Percentiles rank a stretch among this genome's conserved stretches.
Conservation (phyloP, 2,329 filamentous ascomycete species). For the Lasiodiplodia sp. region DNA sequence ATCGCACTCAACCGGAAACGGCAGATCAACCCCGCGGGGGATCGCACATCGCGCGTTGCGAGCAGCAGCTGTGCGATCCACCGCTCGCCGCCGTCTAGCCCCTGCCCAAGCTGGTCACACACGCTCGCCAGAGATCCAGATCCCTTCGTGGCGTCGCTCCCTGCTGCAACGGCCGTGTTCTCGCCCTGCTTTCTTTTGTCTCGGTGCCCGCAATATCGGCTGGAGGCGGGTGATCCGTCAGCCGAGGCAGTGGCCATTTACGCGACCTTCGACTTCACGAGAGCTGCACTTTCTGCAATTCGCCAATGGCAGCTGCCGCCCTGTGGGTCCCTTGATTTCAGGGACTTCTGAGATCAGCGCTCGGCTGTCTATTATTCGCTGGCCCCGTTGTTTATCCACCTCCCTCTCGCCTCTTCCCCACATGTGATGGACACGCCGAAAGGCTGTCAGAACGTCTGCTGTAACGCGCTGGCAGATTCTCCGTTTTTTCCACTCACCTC, state of each 20-base stretch:
- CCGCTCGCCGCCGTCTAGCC: constrained; percentile 5
- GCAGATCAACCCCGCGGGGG: constrained; percentile 21
- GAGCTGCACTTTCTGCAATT: constrained; percentile 7
- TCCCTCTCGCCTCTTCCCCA: background rate
- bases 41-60: background rate
- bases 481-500: background rate
- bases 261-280: background rate
- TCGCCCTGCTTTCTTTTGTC: constrained; percentile 22
- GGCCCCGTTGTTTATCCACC: background rate
- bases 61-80: constrained; percentile 1
- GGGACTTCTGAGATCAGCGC: constrained; percentile 11
- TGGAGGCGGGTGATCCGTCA: background rate
- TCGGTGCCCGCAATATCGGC: background rate
- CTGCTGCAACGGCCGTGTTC: constrained; percentile 2
- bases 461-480: background rate
- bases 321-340: constrained; percentile 18
- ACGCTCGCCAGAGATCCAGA: background rate
- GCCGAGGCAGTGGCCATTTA: background rate
- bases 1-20: constrained; percentile 13
- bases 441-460: background rate
- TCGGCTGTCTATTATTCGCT: constrained; percentile 4
- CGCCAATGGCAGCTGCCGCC: constrained; percentile 10
- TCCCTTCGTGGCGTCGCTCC: constrained; percentile 6
- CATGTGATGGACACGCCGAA: background rate
- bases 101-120: constrained; percentile 1